Conservation (phyloP, 73 alveolate genomes). For the Paramecium pentaurelia region DNA sequence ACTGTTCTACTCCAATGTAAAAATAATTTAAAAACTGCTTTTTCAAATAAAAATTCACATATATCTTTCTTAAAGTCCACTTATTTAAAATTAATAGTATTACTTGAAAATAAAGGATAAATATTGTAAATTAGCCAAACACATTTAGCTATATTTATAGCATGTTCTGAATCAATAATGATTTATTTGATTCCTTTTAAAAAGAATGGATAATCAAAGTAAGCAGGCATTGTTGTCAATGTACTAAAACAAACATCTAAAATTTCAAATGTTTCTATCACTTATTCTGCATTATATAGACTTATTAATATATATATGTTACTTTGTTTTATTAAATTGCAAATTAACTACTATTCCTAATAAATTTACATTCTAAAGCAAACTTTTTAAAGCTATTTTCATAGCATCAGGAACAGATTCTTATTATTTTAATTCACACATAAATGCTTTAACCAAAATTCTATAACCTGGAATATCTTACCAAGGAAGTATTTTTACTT, state of each 20-base stretch:
- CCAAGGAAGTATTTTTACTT: slow-evolving; percentile 5
- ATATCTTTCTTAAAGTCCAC: slow-evolving; percentile 13
- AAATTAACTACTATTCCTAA: not conserved
- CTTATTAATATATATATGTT: not conserved
- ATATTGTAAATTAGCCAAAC: slow-evolving; percentile 12
- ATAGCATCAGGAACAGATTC: slow-evolving; percentile 9
- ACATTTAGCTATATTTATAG: slow-evolving; percentile 12
- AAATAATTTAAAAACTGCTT: not conserved
- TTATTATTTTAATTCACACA: slow-evolving; percentile 21
- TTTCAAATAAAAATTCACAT: slow-evolving; percentile 27
- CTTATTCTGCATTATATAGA: not conserved
- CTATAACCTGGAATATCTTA: slow-evolving; percentile 42
- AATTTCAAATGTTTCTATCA: slow-evolving; percentile 9
- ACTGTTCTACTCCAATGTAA: slow-evolving; percentile 48
- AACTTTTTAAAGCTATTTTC: slow-evolving; percentile 38
- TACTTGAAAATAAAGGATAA: slow-evolving; percentile 21
- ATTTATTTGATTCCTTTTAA: slow-evolving; percentile 8
- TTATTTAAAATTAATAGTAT: not conserved
- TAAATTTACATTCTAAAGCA: not conserved
- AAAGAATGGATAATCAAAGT: slow-evolving; percentile 14
- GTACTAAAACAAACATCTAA: slow-evolving; percentile 13
- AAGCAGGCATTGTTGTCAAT: slow-evolving; percentile 16
- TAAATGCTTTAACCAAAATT: slow-evolving; percentile 33
- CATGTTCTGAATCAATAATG: not conserved
- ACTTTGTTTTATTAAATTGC: slow-evolving; percentile 31